Evolutionary conservation across 108 stramenopile species (phyloP).

Genomic region (Cyclotella cryptica): DNA sequence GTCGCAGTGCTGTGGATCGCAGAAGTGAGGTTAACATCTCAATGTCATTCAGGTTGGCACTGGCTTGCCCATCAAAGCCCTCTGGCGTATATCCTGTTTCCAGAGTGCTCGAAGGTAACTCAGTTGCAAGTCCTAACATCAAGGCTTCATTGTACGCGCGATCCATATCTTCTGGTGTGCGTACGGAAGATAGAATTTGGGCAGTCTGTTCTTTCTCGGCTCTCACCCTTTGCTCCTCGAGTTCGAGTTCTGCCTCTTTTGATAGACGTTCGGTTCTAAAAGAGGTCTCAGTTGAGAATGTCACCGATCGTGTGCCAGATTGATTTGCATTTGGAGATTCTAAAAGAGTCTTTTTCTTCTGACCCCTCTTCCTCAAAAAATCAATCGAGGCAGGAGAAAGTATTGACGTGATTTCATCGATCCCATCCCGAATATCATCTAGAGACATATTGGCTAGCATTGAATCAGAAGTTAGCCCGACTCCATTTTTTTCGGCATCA

Average conservation of each 20-base stretch:
- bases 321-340: constrained; percentile 17
- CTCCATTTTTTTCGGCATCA: background rate
- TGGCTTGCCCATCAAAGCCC: constrained; percentile 12
- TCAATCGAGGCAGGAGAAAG: constrained; percentile 73
- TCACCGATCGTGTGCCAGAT: constrained; percentile 8
- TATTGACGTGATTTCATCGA: constrained; percentile 64
- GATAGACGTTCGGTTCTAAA: background rate
- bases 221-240: constrained; percentile 37
- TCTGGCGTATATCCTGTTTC: background rate
- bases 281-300: background rate
- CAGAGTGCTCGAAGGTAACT: constrained; percentile 37
- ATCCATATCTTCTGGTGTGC: constrained; percentile 83
- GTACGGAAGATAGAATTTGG: constrained; percentile 64
- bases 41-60: constrained; percentile 34
- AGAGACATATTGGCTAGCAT: constrained; percentile 76
- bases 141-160: constrained; percentile 60
- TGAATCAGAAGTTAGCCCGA: constrained; percentile 52
- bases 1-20: constrained; percentile 72
- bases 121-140: constrained; percentile 40
- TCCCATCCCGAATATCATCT: constrained; percentile 64
- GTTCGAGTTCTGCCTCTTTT: constrained; percentile 27
- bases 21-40: constrained; percentile 69
- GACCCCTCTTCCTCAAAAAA: constrained; percentile 66
- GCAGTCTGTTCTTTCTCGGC: constrained; percentile 70
- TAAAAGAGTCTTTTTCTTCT: constrained; percentile 32